Base-by-base conservation (phyloP, 495 filamentous ascomycete genomes). In the Aspergillus haitiensis region DNA sequence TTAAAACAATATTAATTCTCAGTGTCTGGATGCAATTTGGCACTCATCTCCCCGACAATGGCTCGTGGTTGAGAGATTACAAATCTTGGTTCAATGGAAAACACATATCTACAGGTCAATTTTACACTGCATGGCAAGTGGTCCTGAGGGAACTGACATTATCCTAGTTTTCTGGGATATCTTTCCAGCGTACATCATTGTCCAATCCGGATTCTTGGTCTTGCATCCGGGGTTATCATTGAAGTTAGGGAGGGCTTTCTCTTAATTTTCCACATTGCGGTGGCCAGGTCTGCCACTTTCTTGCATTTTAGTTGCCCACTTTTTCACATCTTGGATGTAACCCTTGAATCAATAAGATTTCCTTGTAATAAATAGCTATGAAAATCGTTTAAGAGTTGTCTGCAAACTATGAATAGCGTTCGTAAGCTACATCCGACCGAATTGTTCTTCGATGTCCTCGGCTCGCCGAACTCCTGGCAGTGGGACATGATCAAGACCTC, bases 401-500 rank as follows among this genome's bases (percentile, higher is more conserved):
- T 27, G 21, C 21, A 3, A 27, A 3, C 21, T 27, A 3, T 27
- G 21, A 27, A 27, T 27, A 1, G 21, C 3, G 21, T 27, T 3
- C 3, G 21, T 27, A 27, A 27, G 3, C 3, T 27, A 27, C 3
- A 27, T 27, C 21, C 3, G 21, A 27, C 46, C 40, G 40, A 84
- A 77, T 58, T 79, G 59, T 27, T 16, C 45, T 46, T 85, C 78
- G 44, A 86, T 66, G 47, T 83, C 81, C 6, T 65, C 65, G 11
- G 80, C 82, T 18, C 60, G 53, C 11, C 36, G 63, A 1, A 87
- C 82, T 12, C 84, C 84, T 13, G 67, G 67, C 9, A 47, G n/a
- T 16, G 44, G 44, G 1, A 5, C 10, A 76, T 91, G 86, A 59
- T 84, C 10, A 35, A 63, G 36, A 0, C 88, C 88, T 40, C 86